Evolutionary conservation across 768 basidiomycete genomes (phyloP).

Genomic region (Termitomyces sp.): DNA sequence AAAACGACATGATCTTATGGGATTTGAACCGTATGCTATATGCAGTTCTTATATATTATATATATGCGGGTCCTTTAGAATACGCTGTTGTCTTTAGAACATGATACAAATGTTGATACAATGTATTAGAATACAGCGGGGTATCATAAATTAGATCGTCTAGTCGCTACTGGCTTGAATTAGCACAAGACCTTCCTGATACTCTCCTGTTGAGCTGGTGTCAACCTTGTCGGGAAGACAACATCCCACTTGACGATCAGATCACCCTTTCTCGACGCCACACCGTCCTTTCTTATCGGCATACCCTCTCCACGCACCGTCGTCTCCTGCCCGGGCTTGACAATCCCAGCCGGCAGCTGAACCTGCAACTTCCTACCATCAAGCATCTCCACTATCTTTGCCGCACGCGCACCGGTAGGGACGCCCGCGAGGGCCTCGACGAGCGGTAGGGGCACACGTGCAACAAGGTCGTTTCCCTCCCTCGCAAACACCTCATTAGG

Average conservation of each 20-base stretch:
- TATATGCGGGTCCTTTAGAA: too few relatives aligned
- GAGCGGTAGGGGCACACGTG: constrained; percentile 58
- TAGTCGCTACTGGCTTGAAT: constrained; percentile 1
- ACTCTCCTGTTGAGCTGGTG: constrained; percentile 74
- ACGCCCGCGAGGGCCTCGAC: constrained; percentile 76
- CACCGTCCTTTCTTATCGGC: constrained; percentile 82
- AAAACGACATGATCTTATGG: too few relatives aligned
- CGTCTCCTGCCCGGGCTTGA: constrained; percentile 76
- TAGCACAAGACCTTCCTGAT: constrained; percentile 59
- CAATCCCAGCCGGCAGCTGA: constrained; percentile 54
- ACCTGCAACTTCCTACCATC: constrained; percentile 79
- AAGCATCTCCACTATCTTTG: constrained; percentile 60
- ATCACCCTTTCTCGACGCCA: constrained; percentile 72
- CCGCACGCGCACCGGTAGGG: constrained; percentile 22
- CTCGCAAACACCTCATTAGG: constrained; percentile 72
- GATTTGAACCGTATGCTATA: too few relatives aligned
- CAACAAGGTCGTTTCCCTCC: constrained; percentile 75
- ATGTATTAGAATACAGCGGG: background rate
- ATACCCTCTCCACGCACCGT: constrained; percentile 76
- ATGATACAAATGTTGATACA: background rate
- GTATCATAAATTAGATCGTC: constrained; percentile 1
- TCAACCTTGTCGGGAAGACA: constrained; percentile 74
- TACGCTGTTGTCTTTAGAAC: too few relatives aligned
- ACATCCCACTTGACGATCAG: constrained; percentile 80
- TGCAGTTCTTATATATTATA: too few relatives aligned